A percentile compares a stretch with the other conserved stretches of the same genome.
phyloP scores from a whole-genome alignment of 495 filamentous ascomycete genomes.

The Penicillium simplicissimum region DNA sequence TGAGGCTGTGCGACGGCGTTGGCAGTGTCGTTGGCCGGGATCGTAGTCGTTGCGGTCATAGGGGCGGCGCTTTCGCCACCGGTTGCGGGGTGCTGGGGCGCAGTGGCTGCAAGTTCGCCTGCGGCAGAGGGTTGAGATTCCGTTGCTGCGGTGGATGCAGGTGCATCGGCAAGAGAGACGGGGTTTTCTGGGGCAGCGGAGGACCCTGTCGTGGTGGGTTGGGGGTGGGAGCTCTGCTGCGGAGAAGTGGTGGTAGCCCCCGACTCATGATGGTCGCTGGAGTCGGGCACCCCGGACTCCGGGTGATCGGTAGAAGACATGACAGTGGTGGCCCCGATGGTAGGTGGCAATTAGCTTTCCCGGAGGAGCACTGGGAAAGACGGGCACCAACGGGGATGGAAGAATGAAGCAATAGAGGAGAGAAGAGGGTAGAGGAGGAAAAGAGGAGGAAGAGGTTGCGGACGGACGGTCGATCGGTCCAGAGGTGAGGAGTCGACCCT shows the following conservation, averaged over 20 bases:
- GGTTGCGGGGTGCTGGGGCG: slow-evolving; percentile 28
- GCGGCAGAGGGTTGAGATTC: slow-evolving; percentile 13
- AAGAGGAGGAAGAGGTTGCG: slow-evolving; percentile 9
- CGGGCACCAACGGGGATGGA: slow-evolving; percentile 12
- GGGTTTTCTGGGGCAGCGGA: slow-evolving; percentile 7
- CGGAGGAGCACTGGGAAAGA: background rate
- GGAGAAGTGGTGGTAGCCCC: slow-evolving; percentile 24
- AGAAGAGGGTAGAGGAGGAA: slow-evolving; percentile 5
- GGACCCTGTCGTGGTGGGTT: slow-evolving; percentile 18
- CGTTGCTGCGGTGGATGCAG: slow-evolving; percentile 14
- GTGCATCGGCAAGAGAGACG: slow-evolving; percentile 16
- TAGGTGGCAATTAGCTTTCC: slow-evolving; percentile 22
- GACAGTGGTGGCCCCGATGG: slow-evolving; percentile 14
- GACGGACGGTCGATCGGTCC: slow-evolving; percentile 14
- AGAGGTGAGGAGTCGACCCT: slow-evolving; percentile 31
- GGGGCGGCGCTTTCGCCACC: slow-evolving; percentile 30
- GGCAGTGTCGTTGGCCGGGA: slow-evolving; percentile 21
- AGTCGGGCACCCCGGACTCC: slow-evolving; percentile 21
- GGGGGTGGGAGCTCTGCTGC: slow-evolving; percentile 26
- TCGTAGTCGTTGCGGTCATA: slow-evolving; percentile 24
- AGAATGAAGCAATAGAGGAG: background rate
- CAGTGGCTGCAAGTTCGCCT: slow-evolving; percentile 20
- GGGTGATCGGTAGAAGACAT: slow-evolving; percentile 35
- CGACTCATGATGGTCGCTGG: slow-evolving; percentile 23
- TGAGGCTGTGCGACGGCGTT: slow-evolving; percentile 19